Conservation (phyloP, 2,329 filamentous ascomycete genomes). For the Colletotrichum sojae region DNA sequence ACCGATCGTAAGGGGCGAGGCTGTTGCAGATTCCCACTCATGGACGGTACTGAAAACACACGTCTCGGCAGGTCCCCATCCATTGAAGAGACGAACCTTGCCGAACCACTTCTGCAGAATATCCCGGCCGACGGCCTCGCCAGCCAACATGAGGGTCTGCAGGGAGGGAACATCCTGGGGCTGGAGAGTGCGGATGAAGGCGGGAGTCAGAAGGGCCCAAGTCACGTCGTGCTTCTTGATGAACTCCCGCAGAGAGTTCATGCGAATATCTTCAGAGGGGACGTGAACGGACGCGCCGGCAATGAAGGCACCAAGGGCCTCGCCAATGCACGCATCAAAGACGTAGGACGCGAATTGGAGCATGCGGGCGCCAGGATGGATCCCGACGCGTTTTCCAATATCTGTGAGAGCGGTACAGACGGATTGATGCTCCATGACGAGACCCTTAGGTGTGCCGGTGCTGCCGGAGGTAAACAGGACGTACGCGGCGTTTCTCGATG, state of each 20-base stretch:
- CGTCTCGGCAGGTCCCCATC: constrained; percentile 48
- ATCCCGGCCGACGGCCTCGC: constrained; percentile 44
- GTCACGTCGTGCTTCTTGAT: background rate
- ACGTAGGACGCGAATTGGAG: constrained; percentile 50
- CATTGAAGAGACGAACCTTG: constrained; percentile 41
- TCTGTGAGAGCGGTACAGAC: constrained; percentile 56
- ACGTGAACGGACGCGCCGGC: constrained; percentile 57
- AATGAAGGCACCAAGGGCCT: constrained; percentile 53
- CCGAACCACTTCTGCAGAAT: constrained; percentile 44
- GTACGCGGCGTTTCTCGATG: background rate
- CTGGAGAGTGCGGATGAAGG: constrained; percentile 52
- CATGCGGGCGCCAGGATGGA: constrained; percentile 55
- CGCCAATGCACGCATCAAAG: constrained; percentile 54
- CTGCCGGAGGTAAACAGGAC: constrained; percentile 76
- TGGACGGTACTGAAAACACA: constrained; percentile 8
- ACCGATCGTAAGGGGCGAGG: constrained; percentile 4
- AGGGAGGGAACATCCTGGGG: constrained; percentile 54
- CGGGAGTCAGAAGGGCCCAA: constrained; percentile 5
- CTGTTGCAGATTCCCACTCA: background rate
- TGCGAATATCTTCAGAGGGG: constrained; percentile 53
- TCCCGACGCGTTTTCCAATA: constrained; percentile 51
- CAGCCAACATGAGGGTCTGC: constrained; percentile 50
- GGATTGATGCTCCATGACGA: constrained; percentile 64
- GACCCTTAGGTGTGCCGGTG: constrained; percentile 74
- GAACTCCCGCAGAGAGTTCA: constrained; percentile 37